A percentile compares a stretch with the other conserved stretches of the same genome.
Conservation (phyloP, 2,329 filamentous ascomycete species). For the Alternaria sp. region DNA sequence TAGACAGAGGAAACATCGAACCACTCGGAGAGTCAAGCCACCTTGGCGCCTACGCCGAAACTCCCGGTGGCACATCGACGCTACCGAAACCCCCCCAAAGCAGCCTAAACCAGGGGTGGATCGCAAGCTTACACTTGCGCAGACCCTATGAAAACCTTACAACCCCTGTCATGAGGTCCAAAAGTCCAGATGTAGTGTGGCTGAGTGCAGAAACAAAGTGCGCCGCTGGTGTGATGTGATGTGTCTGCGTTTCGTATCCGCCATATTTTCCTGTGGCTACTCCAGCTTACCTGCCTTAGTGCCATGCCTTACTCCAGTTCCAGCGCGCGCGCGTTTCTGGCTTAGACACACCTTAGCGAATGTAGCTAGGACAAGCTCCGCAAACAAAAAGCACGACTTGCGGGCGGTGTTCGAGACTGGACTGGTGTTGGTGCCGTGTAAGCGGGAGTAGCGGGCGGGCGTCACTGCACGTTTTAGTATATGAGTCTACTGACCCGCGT, state of each 20-base stretch:
- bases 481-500: slow-evolving; percentile 26
- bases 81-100: slow-evolving; percentile 9
- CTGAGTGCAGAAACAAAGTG: slow-evolving; percentile 18
- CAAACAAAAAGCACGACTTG: slow-evolving; percentile 3
- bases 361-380: slow-evolving; percentile 5
- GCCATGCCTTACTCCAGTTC: not conserved
- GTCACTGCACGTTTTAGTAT: slow-evolving; percentile 22
- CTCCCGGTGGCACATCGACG: slow-evolving; percentile 6
- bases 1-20: not conserved
- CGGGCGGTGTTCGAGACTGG: not conserved
- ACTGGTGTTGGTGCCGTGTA: slow-evolving; percentile 13
- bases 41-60: slow-evolving; percentile 2
- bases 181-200: slow-evolving; percentile 24
- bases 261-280: not conserved
- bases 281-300: not conserved
- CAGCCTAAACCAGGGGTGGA: slow-evolving; percentile 21
- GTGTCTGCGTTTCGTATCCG: slow-evolving; percentile 5
- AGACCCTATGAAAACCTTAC: not conserved
- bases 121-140: not conserved
- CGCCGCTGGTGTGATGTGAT: not conserved
- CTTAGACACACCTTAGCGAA: not conserved
- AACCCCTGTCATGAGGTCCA: slow-evolving; percentile 11
- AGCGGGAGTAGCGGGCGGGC: slow-evolving; percentile 12
- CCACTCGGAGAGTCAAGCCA: not conserved
- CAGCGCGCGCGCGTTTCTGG: not conserved